Evolutionary conservation across 331 rosid species (phyloP), one percentile per base, ranked within the genome.

Genomic region (Phaseolus coccineus): DNA sequence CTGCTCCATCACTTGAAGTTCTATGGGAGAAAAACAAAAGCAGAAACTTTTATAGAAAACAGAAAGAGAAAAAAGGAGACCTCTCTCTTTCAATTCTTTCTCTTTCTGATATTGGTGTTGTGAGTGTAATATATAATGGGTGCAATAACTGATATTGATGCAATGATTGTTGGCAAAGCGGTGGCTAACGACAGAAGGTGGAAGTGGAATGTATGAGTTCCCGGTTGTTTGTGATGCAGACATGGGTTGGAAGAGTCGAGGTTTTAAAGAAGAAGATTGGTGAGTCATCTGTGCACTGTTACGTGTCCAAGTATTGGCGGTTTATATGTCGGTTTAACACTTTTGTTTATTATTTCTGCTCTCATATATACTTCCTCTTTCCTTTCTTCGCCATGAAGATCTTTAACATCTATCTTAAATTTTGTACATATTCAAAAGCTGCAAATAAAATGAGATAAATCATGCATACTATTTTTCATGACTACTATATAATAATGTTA

Each of bases 1-100:
- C 89, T 91, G 96, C 35, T 96, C 99, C 99, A 96, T 95, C 33
- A 3, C 62, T 70, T 58, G 4, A 59, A 59, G 4, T 59, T 59
- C 22, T 30, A 8, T 4, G 13, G 8, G 0, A 58, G 10, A 61
- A 14, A 9, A 10, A 11, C 13, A 11, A 27, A 58, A 12, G 30
- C 67, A 14, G 0, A 61, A 61, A 13, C 12, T 11, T 58, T 7
- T 33, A 59, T 27, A 11, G 40, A 59, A 59, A 59, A 16, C 50
- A 10, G 50, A 44, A 44, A 44, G 44, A 59, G 24, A 30, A 15
- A 30, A 42, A 6, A 1, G 3, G 7, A 33, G 25, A 25, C 42
- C 22, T 19, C 55, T 76, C 30, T 48, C 58, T 50, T 35, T 9
- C 10, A 46, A 46, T 2, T 46, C 15, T 22, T 8, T 39, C 22